Evolutionary conservation across 768 basidiomycete species (phyloP), one percentile per base, ranked within the genome.

Genomic region (Xerocomus spinulosus): DNA sequence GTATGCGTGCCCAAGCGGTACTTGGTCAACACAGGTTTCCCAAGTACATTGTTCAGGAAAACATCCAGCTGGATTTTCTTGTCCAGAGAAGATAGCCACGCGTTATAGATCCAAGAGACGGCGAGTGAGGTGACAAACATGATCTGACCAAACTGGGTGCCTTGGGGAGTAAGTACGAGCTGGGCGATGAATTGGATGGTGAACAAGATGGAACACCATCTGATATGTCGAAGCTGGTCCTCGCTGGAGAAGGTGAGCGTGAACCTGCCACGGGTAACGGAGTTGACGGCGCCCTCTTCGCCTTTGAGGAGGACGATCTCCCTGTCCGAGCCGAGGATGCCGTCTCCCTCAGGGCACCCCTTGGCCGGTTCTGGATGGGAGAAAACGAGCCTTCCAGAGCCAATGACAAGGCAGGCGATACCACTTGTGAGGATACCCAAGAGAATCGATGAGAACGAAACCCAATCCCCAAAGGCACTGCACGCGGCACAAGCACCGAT

Each of bases 361-460:
- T 46, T 45, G 14, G 63, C 57, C 20, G 67, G 65, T 2, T 50
- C 50, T 10, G 61, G 55, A 28, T 55, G 59, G 1, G 32, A 46
- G 40, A 67, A 55, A 10, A 52, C 44, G 25, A 68, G 35, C 12
- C 50, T 51, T 42, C 54, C 63, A 0, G 57, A 61, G 30, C 62
- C 63, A 5, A 67, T 49, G 34, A 54, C 49, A 21, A 55, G 42
- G 48, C 57, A 58, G 6, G 62, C 56, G 15, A 62, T 0, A 13
- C 68, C 67, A n/a, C 54, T 66, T 30, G 65, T 51, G 9, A 67
- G 2, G 20, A 69, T 64, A 0, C 68, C 68, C 1, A 61, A 42
- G 2, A 69, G 43, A 25, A 70, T 62, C 54, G 68, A 48, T 1
- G 36, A 34, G 13, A 59, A 60, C 12, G 61, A 57, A 20, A 48